phyloP scores from a whole-genome alignment of 352 stramenopile species.

The Pythium folliculosum region DNA sequence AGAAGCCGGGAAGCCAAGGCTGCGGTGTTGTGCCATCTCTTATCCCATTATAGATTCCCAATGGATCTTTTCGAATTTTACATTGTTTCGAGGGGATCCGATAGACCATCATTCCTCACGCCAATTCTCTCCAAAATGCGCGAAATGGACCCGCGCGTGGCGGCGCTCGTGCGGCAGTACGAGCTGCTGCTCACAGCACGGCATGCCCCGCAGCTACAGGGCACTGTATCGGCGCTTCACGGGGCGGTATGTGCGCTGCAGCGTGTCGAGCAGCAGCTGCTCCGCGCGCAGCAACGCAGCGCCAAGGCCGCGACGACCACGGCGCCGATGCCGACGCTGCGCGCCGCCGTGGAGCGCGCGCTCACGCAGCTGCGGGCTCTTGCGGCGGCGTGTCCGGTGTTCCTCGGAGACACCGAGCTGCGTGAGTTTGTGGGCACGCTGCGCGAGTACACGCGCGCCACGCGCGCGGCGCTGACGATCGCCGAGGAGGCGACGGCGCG shows the following conservation, averaged over 20 bases:
- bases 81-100: too few relatives aligned
- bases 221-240: conserved; percentile 30
- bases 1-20: too few relatives aligned
- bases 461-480: conserved; percentile 25
- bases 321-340: background rate
- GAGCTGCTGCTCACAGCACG: conserved; percentile 47
- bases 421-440: conserved; percentile 16
- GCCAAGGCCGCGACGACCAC: background rate
- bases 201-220: conserved; percentile 39
- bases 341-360: conserved; percentile 15
- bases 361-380: conserved; percentile 5
- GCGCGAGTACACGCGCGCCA: conserved; percentile 14
- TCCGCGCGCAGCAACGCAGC: background rate
- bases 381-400: conserved; percentile 14
- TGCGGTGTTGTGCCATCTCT: too few relatives aligned
- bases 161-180: conserved; percentile 34
- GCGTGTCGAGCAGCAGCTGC: conserved; percentile 19
- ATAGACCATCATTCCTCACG: too few relatives aligned
- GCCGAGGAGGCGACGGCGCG: background rate
- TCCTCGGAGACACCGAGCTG: conserved; percentile 31
- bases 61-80: too few relatives aligned
- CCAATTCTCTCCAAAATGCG: background rate
- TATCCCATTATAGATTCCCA: too few relatives aligned
- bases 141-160: background rate
- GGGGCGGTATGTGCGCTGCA: conserved; percentile 19